A percentile compares a stretch with the other conserved stretches of the same genome.
These are phyloP conservation scores for Clarireedia homoeocarpa DNA, from an alignment of 2,329 filamentous ascomycete genomes.

Conservation along the genomic window DNA sequence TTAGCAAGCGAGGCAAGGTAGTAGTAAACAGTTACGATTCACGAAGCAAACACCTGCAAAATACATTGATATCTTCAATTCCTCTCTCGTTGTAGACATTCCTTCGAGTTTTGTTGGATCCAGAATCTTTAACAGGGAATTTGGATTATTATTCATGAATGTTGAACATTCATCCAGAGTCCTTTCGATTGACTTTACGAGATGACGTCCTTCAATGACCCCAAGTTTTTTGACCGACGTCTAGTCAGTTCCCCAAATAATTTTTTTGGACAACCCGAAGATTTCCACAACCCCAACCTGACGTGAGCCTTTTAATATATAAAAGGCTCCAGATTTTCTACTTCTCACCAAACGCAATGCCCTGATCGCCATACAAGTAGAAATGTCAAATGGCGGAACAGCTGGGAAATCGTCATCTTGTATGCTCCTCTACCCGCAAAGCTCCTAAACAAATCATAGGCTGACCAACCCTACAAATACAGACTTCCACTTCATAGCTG, in stretches of 20 bases:
- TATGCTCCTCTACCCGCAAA: constrained; percentile 23
- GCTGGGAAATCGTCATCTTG: constrained; percentile 42
- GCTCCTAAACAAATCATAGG: background rate
- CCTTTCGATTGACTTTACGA: background rate
- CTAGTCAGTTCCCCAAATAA: background rate
- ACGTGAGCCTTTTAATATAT: constrained; percentile 1
- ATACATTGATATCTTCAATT: no score
- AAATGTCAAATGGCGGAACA: constrained; percentile 44
- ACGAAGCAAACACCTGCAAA: no score
- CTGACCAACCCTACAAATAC: background rate
- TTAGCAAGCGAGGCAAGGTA: background rate
- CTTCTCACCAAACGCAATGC: constrained; percentile 13
- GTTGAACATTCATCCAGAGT: background rate
- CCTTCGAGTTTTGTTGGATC: no score
- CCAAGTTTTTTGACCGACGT: background rate
- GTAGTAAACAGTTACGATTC: no score
- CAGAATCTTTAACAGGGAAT: background rate
- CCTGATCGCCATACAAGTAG: constrained; percentile 16
- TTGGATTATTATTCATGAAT: background rate
- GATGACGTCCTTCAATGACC: constrained; percentile 5
- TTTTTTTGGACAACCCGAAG: background rate
- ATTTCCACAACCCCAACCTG: background rate
- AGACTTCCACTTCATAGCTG: constrained; percentile 84
- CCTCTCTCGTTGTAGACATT: no score
- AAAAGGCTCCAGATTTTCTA: background rate